phyloP scores from a whole-genome alignment of 192 early-diverging fungal species.

The Endogone sp. region DNA sequence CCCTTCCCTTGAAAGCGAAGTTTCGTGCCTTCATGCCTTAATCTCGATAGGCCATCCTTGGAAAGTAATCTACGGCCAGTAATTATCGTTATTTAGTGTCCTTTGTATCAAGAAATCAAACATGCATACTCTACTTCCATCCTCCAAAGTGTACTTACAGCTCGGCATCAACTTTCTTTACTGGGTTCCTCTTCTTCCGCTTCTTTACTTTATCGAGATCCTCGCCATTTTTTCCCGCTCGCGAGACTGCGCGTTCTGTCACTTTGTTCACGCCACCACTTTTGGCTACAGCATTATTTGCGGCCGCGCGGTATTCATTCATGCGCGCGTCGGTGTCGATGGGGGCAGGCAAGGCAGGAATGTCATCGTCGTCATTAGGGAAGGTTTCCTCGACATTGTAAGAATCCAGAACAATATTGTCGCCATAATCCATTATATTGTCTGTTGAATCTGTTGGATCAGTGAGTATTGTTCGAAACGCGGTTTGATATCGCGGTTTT shows the following conservation, averaged over 20 bases:
- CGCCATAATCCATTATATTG: neutral
- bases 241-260: neutral
- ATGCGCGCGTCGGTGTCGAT: neutral
- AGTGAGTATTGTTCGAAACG: neutral
- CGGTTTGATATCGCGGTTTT: neutral
- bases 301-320: neutral
- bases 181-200: neutral
- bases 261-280: neutral
- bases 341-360: neutral
- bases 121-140: neutral
- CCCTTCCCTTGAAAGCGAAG: slow-evolving; percentile 14
- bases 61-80: neutral
- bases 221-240: neutral
- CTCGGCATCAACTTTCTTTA: slow-evolving; percentile 1
- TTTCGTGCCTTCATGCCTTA: slow-evolving; percentile 1
- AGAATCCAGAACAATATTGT: slow-evolving; percentile 1
- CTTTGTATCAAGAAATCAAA: neutral
- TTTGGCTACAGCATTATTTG: neutral
- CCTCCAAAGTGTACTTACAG: neutral
- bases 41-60: slow-evolving; percentile 4
- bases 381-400: neutral
- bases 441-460: neutral
- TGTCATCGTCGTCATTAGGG: neutral
- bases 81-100: neutral
- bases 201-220: neutral